phyloP scores from a whole-genome alignment of 164 flowering plant species.

The Akebia trifoliata region DNA sequence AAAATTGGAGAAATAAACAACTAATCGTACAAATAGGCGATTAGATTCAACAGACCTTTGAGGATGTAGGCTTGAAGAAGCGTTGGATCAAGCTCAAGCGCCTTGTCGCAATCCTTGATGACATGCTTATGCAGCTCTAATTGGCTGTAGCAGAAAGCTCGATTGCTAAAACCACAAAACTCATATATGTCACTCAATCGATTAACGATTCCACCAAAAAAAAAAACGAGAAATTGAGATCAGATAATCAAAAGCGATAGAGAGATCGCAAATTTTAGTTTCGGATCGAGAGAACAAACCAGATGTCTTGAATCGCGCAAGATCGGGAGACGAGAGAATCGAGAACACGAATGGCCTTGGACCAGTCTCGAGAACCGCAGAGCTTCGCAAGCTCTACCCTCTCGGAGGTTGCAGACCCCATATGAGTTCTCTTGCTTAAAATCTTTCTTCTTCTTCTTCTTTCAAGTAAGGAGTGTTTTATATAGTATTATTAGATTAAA shows the following conservation, averaged over 20 bases:
- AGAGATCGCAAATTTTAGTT: constrained; percentile 2
- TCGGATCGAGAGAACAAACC: constrained; percentile 41
- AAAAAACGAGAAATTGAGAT: not conserved
- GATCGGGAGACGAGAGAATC: constrained; percentile 80
- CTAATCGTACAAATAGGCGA: not conserved
- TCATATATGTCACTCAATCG: not conserved
- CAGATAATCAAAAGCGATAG: not conserved
- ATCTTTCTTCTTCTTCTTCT: not conserved
- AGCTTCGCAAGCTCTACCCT: constrained; percentile 69
- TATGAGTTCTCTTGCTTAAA: not conserved
- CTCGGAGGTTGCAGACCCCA: constrained; percentile 37
- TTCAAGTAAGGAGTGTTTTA: too few relatives aligned
- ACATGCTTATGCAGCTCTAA: constrained; percentile 93
- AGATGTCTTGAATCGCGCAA: constrained; percentile 68
- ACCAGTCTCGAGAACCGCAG: constrained; percentile 77
- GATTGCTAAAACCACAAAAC: constrained; percentile 50
- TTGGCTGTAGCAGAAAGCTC: constrained; percentile 95
- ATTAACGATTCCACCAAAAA: not conserved
- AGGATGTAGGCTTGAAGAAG: constrained; percentile 80
- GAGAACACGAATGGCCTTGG: constrained; percentile 93
- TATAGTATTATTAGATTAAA: too few relatives aligned
- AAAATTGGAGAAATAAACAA: not conserved
- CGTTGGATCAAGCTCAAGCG: constrained; percentile 70
- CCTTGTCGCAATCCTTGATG: constrained; percentile 86
- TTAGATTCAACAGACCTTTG: constrained; percentile 48